phyloP scores from a whole-genome alignment of 208 protist genomes.

The Sergeia podlipaevii region DNA sequence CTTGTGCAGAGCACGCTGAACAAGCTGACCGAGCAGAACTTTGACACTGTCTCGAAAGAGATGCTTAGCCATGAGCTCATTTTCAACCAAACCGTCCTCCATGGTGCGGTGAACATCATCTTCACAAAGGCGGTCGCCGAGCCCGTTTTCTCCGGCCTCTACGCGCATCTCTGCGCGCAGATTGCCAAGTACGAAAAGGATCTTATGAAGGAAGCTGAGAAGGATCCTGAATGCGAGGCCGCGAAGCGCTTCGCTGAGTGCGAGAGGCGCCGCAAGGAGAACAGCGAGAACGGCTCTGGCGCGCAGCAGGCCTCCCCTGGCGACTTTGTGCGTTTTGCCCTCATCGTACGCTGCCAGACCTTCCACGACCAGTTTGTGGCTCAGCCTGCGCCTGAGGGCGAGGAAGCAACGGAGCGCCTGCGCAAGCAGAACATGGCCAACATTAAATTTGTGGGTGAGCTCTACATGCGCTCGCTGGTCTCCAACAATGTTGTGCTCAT shows the following conservation, averaged over 20 bases:
- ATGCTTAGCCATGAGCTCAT: constrained; percentile 70
- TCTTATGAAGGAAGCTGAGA: constrained; percentile 33
- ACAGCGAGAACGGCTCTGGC: constrained; percentile 13
- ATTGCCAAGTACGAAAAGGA: constrained; percentile 80
- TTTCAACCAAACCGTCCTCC: constrained; percentile 52
- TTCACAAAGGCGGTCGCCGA: constrained; percentile 86
- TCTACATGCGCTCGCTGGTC: constrained; percentile 74
- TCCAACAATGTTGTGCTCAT: constrained; percentile 56
- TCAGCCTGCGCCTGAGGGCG: constrained; percentile 28
- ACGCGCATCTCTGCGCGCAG: constrained; percentile 69
- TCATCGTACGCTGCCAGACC: constrained; percentile 47
- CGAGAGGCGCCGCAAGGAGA: constrained; percentile 12
- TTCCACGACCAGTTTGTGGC: constrained; percentile 49
- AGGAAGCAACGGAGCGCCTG: constrained; percentile 60
- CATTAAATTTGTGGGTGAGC: constrained; percentile 89
- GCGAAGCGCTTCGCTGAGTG: constrained; percentile 18
- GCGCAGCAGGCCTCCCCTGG: constrained; percentile 14
- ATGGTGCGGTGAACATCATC: constrained; percentile 72
- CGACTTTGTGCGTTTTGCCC: constrained; percentile 36
- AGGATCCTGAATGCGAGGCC: constrained; percentile 25
- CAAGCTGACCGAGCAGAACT: constrained; percentile 88
- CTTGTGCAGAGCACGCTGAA: constrained; percentile 79
- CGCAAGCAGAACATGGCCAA: constrained; percentile 86
- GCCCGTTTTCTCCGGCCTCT: constrained; percentile 84
- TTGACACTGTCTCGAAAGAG: constrained; percentile 57